Percentiles rank a stretch among this genome's conserved stretches.
Evolutionary conservation across 441 rosid species (phyloP).

Genomic region (Aquilaria agallochum): DNA sequence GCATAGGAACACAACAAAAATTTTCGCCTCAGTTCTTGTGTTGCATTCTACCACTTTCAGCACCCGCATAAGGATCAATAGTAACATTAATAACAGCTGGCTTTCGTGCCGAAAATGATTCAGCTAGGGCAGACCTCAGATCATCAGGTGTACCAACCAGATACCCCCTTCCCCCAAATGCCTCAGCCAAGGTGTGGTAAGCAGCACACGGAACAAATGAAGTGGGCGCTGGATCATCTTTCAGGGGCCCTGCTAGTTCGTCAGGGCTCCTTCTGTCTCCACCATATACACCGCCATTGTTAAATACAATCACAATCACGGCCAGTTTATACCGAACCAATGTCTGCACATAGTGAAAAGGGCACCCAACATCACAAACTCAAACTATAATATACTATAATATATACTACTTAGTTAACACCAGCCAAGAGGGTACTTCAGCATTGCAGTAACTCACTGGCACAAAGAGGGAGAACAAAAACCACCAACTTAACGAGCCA

Average conservation of each 20-base stretch:
- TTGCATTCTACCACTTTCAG: slow-evolving; percentile 92
- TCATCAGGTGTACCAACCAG: slow-evolving; percentile 79
- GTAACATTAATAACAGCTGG: slow-evolving; percentile 80
- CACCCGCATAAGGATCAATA: slow-evolving; percentile 87
- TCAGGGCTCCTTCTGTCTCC: slow-evolving; percentile 86
- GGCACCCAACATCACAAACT: neutral
- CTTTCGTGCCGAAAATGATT: slow-evolving; percentile 66
- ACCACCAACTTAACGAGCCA: too few species aligned
- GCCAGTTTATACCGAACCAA: slow-evolving; percentile 85
- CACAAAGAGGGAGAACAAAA: too few species aligned
- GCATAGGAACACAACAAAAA: too few species aligned
- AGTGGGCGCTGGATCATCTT: slow-evolving; percentile 96
- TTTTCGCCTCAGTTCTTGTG: slow-evolving; percentile 67
- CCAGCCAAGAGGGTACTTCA: too few species aligned
- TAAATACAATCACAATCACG: slow-evolving; percentile 83
- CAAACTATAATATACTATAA: neutral
- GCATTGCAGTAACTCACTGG: too few species aligned
- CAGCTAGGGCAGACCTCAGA: slow-evolving; percentile 67
- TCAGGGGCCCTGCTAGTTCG: slow-evolving; percentile 71
- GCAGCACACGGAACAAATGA: slow-evolving; percentile 86
- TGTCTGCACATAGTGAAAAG: slow-evolving; percentile 46
- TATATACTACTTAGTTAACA: neutral
- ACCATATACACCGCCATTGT: slow-evolving; percentile 93
- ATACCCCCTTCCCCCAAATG: slow-evolving; percentile 93
- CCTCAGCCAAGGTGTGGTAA: slow-evolving; percentile 75